Base-by-base conservation (phyloP, 2,329 filamentous ascomycete genomes). In the Xylariaceae sp. region DNA sequence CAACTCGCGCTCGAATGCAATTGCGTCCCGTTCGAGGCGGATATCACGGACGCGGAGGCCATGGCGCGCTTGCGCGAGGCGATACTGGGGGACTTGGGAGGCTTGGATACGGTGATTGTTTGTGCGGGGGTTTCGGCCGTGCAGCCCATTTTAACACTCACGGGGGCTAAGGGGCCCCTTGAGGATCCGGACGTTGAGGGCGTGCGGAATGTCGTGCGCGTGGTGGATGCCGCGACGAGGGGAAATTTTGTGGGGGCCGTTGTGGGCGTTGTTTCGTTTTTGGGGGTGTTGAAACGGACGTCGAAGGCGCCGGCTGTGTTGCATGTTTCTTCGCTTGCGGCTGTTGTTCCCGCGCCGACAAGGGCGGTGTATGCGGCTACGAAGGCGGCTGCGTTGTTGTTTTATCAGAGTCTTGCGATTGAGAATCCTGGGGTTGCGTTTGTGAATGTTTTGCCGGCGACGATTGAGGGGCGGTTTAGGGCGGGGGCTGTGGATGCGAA, bases 391-490 rank as follows among this genome's bases (percentile, higher is more conserved):
- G 70, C 71, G 0, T 64, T 73, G 17, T 65, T 73, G 0, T 61
- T 73, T 13, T 73, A 67, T 52, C 71, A 73, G 55, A 68, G 70
- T 4, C 67, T 73, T 8, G 69, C 72, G 41, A 73, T 73, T 48
- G 72, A 73, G 56, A 69, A 73, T 35, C 69, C 68, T 0, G 51
- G 61, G 15, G 68, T 73, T 37, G 65, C 69, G 10, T 73, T 73
- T 59, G 67, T 67, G 0, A 69, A 67, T 23, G 41, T 73, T 2
- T 61, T 73, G 2, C 71, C 72, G 0, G 67, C 68, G 0, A 73
- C 72, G n/a, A 72, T 73, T 53, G 66, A 73, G 57, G 71, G 72
- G 2, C 69, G 69, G 60, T 73, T 73, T 54, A 71, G 72, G 3
- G 69, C 72, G 3, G 71, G 69, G 17, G 72, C 72, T 6, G 68